Conservation (phyloP, 805 yeast genomes). For the Wickerhamomyces queroliae region DNA sequence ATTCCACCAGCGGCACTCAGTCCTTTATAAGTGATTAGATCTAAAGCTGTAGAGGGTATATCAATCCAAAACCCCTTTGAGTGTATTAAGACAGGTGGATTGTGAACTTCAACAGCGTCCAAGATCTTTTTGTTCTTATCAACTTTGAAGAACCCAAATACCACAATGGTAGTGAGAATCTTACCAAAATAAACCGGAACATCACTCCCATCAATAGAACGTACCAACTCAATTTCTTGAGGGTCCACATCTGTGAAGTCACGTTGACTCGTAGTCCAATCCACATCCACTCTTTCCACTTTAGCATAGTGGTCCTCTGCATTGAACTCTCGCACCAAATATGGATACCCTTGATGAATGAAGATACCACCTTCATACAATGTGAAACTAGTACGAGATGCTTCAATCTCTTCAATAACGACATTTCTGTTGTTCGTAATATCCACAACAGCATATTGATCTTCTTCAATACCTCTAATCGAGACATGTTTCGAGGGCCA, state of each 20-base stretch:
- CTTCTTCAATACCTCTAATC: constrained; percentile 79
- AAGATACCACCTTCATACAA: constrained; percentile 90
- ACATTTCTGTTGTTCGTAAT: constrained; percentile 69
- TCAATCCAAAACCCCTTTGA: constrained; percentile 93
- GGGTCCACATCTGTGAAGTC: constrained; percentile 96
- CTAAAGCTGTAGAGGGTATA: constrained; percentile 62
- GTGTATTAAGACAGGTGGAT: constrained; percentile 67
- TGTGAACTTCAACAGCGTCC: constrained; percentile 88
- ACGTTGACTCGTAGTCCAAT: constrained; percentile 88
- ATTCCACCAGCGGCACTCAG: constrained; percentile 83
- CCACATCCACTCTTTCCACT: constrained; percentile 85
- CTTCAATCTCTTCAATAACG: constrained; percentile 86
- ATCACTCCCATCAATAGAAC: constrained; percentile 43
- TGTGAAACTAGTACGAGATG: constrained; percentile 83
- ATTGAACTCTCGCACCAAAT: constrained; percentile 79
- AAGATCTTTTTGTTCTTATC: constrained; percentile 73
- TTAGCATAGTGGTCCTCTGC: constrained; percentile 75
- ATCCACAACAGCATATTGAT: constrained; percentile 84
- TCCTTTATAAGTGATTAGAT: constrained; percentile 46
- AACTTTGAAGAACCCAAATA: constrained; percentile 90
- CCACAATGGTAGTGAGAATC: constrained; percentile 65
- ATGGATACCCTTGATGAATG: constrained; percentile 90
- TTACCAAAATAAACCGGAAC: constrained; percentile 73
- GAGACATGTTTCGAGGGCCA: constrained; percentile 78
- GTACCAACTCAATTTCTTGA: constrained; percentile 54